phyloP scores from a whole-genome alignment of 1,284 basidiomycete genomes.

The Microbotryum silenes-acaulis region DNA sequence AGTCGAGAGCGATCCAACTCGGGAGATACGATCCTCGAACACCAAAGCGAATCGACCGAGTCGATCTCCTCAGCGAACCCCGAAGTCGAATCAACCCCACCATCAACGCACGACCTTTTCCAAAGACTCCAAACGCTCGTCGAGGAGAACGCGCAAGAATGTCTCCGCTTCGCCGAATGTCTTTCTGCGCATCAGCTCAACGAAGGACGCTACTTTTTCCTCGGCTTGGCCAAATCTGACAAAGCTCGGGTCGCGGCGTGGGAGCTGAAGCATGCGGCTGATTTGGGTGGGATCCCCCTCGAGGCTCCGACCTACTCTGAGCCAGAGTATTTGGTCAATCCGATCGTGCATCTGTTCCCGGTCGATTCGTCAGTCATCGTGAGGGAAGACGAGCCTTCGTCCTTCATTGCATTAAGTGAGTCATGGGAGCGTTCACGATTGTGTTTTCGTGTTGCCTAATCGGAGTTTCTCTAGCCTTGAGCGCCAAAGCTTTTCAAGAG shows the following conservation, averaged over 20 bases:
- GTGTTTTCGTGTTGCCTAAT: too few species aligned
- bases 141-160: neutral
- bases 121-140: neutral
- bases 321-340: conserved; percentile 13
- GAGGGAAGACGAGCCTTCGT: conserved; percentile 17
- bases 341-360: conserved; percentile 13
- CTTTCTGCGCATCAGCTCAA: conserved; percentile 3
- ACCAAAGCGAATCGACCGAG: neutral
- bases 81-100: neutral
- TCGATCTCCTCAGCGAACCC: neutral
- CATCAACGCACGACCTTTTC: neutral
- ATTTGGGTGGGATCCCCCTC: neutral
- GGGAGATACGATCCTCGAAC: conserved; percentile 4
- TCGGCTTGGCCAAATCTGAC: neutral
- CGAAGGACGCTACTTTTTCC: conserved; percentile 8
- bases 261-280: conserved; percentile 18
- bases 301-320: neutral
- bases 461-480: conserved; percentile 5
- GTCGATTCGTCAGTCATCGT: conserved; percentile 17
- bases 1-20: neutral
- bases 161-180: neutral
- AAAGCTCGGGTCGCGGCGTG: conserved; percentile 14
- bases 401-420: conserved; percentile 19
- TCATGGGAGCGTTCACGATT: neutral
- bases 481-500: conserved; percentile 12